Conservation (phyloP, 257 asterid genomes). For the Capsicum baccatum region DNA sequence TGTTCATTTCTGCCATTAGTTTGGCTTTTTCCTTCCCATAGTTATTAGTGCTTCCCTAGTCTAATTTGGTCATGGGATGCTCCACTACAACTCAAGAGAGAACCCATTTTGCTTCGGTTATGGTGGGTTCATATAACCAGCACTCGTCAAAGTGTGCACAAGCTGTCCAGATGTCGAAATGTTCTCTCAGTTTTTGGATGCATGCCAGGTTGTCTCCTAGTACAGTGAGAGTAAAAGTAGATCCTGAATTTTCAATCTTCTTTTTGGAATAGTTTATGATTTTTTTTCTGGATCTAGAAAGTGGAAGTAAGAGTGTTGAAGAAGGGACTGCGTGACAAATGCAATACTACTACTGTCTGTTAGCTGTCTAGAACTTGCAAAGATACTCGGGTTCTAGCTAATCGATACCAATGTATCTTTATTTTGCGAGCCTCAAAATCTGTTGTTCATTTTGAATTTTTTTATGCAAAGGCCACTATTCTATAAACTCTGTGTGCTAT, state of each 20-base stretch:
- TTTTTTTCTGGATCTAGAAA: neutral
- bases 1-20: neutral
- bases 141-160: neutral
- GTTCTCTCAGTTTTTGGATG: neutral
- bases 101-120: neutral
- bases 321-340: neutral
- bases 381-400: neutral
- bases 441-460: neutral
- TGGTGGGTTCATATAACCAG: neutral
- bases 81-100: neutral
- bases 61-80: neutral
- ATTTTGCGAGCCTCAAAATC: neutral
- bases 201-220: neutral
- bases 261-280: neutral
- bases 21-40: neutral
- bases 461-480: neutral
- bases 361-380: neutral
- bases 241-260: neutral
- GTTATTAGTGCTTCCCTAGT: neutral
- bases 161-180: neutral
- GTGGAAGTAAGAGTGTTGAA: neutral
- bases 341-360: neutral
- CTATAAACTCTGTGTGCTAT: neutral
- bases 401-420: neutral
- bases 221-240: neutral